Conservation (phyloP, 1,284 basidiomycete genomes). For the Puccinia hordei region DNA sequence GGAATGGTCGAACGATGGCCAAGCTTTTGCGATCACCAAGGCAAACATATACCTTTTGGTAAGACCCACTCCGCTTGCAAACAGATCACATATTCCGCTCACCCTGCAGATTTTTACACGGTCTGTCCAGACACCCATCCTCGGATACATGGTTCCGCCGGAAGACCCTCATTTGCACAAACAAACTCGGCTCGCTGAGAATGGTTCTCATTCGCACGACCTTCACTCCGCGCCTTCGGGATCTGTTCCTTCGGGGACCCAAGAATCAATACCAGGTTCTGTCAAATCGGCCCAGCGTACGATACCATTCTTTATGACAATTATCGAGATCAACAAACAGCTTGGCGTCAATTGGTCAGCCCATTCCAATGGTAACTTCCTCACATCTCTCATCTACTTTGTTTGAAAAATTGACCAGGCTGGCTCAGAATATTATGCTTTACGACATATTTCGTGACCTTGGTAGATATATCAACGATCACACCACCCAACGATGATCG, state of each 20-base stretch:
- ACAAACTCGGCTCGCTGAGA: neutral
- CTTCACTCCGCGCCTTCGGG: neutral
- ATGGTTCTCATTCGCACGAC: neutral
- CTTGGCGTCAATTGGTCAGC: conserved; percentile 30
- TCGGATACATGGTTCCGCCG: conserved; percentile 4
- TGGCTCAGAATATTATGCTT: neutral
- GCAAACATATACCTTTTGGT: conserved; percentile 29
- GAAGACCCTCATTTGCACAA: neutral
- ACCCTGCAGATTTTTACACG: too few relatives aligned
- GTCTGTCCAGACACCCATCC: conserved; percentile 13
- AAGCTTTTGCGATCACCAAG: conserved; percentile 20
- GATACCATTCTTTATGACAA: conserved; percentile 23
- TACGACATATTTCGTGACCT: neutral
- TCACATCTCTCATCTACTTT: neutral
- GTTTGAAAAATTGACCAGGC: neutral
- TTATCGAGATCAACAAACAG: conserved; percentile 43
- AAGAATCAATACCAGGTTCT: neutral
- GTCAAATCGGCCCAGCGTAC: neutral
- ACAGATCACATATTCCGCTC: too few relatives aligned
- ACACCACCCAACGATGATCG: conserved; percentile 31
- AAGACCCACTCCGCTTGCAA: neutral
- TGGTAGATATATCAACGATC: conserved; percentile 18
- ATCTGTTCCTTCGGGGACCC: neutral
- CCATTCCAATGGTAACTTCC: conserved; percentile 33
- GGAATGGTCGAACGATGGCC: conserved; percentile 42